Evolutionary conservation across 2,329 filamentous ascomycete genomes (phyloP), one percentile per base, ranked within the genome.

Genomic region (Fusarium sarcochroum): DNA sequence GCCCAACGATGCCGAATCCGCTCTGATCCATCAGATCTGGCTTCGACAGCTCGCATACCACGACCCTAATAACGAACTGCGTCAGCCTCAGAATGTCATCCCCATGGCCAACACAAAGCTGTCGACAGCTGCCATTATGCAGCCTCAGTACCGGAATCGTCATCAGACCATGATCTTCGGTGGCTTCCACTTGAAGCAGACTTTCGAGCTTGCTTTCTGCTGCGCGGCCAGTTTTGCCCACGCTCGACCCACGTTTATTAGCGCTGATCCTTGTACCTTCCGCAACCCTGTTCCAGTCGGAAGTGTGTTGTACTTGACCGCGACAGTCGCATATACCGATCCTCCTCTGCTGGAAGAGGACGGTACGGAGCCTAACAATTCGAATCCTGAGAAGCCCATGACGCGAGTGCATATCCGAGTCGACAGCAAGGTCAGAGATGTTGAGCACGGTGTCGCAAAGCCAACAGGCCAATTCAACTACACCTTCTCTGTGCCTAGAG

Each of bases 81-180:
- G 73, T 9, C 75, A 76, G 34, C 73, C 75, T 0, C 15, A 55
- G 3, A 75, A 76, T 13, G 72, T 76, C 1, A 41, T 76, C 3
- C 64, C 71, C 7, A 76, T 76, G 75, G 63, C 70, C 7, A 72
- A 75, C 10, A 76, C 75, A 0, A 63, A 70, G n/a, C 41, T 76
- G 1, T 73, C 71, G 0, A 76, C 75, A 0, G 75, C 75, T 4
- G 64, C 71, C 3, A 76, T 76, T 2, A 76, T 76, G 75, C 75
- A 76, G 11, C 75, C 75, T 1, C 75, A 76, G 17, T 75, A 72
- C 15, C 61, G 75, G 4, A 76, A 76, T 15, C 60, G 75, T 2
- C 75, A 76, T 25, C 74, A 76, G 38, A 73, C 69, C 5, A 76
- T 76, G 75, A 74, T 76, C 7, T 76, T 76, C 51, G 75, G 75